These are phyloP conservation scores for Podospora pseudopauciseta DNA, from an alignment of 495 filamentous ascomycete genomes.

Conservation along the genomic window DNA sequence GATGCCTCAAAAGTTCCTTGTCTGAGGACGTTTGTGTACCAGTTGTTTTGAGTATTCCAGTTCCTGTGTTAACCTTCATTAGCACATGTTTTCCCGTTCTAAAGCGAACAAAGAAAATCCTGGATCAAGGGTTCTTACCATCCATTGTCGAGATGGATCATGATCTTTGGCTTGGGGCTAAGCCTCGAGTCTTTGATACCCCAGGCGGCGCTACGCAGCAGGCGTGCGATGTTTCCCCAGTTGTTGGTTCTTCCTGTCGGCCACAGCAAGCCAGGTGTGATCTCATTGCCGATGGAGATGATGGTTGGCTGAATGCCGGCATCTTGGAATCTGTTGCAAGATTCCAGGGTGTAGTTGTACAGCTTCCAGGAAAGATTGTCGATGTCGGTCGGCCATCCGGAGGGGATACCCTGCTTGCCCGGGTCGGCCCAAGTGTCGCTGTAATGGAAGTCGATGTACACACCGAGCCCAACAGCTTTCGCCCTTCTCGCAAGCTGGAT, in stretches of 20 bases:
- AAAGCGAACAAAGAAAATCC: background rate
- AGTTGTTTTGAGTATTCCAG: constrained; percentile 60
- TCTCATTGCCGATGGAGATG: constrained; percentile 69
- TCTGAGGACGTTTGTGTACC: constrained; percentile 55
- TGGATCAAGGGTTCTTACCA: constrained; percentile 35
- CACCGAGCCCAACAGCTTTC: constrained; percentile 57
- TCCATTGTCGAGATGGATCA: constrained; percentile 69
- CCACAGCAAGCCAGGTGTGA: constrained; percentile 60
- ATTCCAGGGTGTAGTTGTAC: constrained; percentile 62
- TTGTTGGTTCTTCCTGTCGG: constrained; percentile 53
- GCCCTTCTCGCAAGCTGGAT: constrained; percentile 61
- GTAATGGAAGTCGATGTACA: constrained; percentile 70
- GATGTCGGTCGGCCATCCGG: constrained; percentile 58
- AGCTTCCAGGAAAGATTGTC: constrained; percentile 56
- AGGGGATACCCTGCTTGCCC: constrained; percentile 49
- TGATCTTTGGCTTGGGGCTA: constrained; percentile 54
- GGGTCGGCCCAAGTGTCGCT: constrained; percentile 61
- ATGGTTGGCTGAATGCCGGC: constrained; percentile 55
- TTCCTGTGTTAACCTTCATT: constrained; percentile 32
- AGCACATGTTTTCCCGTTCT: background rate
- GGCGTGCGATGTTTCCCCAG: constrained; percentile 55
- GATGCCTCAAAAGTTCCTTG: constrained; percentile 48
- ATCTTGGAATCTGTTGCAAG: constrained; percentile 56
- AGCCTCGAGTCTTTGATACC: constrained; percentile 61
- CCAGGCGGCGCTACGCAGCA: constrained; percentile 60